Evolutionary conservation across 371 early-diverging fungal species (phyloP).

Genomic region (Basidiobolus meristosporus): DNA sequence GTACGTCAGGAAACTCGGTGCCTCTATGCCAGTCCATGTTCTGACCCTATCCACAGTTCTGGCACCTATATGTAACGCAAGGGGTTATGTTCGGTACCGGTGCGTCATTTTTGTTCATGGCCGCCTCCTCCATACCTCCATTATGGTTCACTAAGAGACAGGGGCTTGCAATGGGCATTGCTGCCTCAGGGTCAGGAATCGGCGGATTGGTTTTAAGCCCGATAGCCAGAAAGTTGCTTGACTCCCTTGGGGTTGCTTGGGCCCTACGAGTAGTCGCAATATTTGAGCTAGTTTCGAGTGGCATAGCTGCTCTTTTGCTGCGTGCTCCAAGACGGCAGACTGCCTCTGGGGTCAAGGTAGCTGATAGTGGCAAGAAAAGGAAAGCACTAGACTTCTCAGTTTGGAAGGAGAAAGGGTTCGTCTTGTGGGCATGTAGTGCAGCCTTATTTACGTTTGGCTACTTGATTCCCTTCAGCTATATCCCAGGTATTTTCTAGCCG

Average conservation of each 20-base stretch:
- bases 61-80: conserved; percentile 48
- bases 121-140: conserved; percentile 20
- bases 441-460: conserved; percentile 14
- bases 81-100: conserved; percentile 45
- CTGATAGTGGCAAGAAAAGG: too few species aligned
- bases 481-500: conserved; percentile 7
- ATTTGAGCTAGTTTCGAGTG: too few species aligned
- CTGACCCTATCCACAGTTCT: conserved; percentile 8
- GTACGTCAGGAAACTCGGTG: neutral
- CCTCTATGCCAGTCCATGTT: neutral
- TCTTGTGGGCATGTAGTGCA: too few species aligned
- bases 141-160: conserved; percentile 35
- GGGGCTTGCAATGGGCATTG: conserved; percentile 40
- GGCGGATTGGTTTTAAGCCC: conserved; percentile 26
- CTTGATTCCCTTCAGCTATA: conserved; percentile 18
- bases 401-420: too few species aligned
- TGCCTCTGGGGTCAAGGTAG: too few species aligned
- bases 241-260: conserved; percentile 8
- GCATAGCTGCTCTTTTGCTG: too few species aligned
- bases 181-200: conserved; percentile 34
- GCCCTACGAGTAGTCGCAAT: conserved; percentile 11
- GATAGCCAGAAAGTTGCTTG: conserved; percentile 8
- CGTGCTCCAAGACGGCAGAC: too few species aligned
- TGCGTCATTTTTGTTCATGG: conserved; percentile 32
- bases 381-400: too few species aligned